Evolutionary conservation across 2,329 filamentous ascomycete genomes (phyloP).

Genomic region (Ceratocystis cubensis): DNA sequence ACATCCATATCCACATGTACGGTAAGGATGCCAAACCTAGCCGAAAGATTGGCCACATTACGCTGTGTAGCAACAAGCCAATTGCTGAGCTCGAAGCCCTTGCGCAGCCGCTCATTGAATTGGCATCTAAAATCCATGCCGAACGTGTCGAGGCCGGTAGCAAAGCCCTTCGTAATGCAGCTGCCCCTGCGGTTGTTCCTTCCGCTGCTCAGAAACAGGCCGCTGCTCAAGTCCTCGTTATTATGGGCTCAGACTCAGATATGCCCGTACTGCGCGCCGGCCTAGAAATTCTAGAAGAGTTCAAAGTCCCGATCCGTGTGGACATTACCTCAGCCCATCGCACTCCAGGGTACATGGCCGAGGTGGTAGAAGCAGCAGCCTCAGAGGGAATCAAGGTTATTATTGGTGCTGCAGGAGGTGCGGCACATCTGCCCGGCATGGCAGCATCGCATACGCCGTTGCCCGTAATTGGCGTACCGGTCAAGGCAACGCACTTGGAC

Average conservation of each 20-base stretch:
- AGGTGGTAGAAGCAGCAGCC: slow-evolving; percentile 51
- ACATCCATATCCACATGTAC: slow-evolving; percentile 67
- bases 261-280: slow-evolving; percentile 54
- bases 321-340: slow-evolving; percentile 72
- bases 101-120: slow-evolving; percentile 55
- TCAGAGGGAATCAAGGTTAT: slow-evolving; percentile 57
- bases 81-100: slow-evolving; percentile 46
- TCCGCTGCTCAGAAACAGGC: slow-evolving; percentile 12
- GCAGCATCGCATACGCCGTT: slow-evolving; percentile 55
- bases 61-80: slow-evolving; percentile 58
- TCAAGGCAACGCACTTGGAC: slow-evolving; percentile 60
- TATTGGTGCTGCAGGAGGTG: slow-evolving; percentile 64
- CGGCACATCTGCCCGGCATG: slow-evolving; percentile 66
- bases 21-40: slow-evolving; percentile 79
- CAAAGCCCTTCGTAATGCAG: slow-evolving; percentile 29
- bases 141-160: slow-evolving; percentile 37
- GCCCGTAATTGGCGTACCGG: slow-evolving; percentile 65
- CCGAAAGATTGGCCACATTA: slow-evolving; percentile 93
- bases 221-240: slow-evolving; percentile 50
- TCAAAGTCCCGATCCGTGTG: slow-evolving; percentile 58
- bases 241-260: slow-evolving; percentile 76
- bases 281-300: slow-evolving; percentile 53
- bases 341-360: slow-evolving; percentile 57
- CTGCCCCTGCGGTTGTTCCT: slow-evolving; percentile 18
- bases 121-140: slow-evolving; percentile 47